These are phyloP conservation scores for Ananas comosus DNA, from an alignment of 176 grass and related monocot species.

Conservation along the genomic window DNA sequence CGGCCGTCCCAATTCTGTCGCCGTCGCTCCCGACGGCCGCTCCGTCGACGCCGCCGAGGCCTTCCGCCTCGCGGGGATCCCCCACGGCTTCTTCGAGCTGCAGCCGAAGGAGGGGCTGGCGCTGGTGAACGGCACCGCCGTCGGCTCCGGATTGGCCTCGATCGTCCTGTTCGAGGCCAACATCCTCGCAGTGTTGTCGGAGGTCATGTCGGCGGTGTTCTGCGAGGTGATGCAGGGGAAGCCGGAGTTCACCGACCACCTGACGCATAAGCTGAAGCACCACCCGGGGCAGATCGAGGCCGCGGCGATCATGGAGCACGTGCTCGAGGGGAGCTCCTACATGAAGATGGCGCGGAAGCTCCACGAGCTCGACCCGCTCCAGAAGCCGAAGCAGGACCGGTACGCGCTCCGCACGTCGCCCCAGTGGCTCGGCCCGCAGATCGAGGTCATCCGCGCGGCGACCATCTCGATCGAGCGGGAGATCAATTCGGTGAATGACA, in stretches of 20 bases:
- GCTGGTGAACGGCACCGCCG: slow-evolving; percentile 78
- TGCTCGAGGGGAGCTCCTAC: slow-evolving; percentile 74
- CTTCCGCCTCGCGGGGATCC: slow-evolving; percentile 44
- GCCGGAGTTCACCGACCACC: slow-evolving; percentile 76
- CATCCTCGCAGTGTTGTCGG: slow-evolving; percentile 44
- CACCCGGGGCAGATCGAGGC: slow-evolving; percentile 92
- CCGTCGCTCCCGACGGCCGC: slow-evolving; percentile 9
- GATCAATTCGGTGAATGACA: slow-evolving; percentile 92
- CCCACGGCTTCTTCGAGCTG: slow-evolving; percentile 49
- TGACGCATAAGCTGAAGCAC: slow-evolving; percentile 87
- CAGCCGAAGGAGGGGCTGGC: slow-evolving; percentile 86
- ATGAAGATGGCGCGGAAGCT: slow-evolving; percentile 58
- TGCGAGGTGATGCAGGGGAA: slow-evolving; percentile 92
- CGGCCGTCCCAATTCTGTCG: slow-evolving; percentile 51
- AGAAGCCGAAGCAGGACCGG: slow-evolving; percentile 92
- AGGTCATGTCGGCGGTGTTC: slow-evolving; percentile 68
- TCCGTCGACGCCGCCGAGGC: slow-evolving; percentile 33
- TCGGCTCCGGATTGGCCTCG: slow-evolving; percentile 69
- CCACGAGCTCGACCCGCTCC: slow-evolving; percentile 58
- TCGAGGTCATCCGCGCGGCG: slow-evolving; percentile 72
- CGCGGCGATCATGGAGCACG: slow-evolving; percentile 81
- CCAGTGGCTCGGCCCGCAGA: slow-evolving; percentile 82
- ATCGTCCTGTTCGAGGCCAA: slow-evolving; percentile 70
- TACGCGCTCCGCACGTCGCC: slow-evolving; percentile 91
- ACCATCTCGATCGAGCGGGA: slow-evolving; percentile 72